Conservation (phyloP, 1,284 basidiomycete genomes). For the Cystobasidium slooffiae region DNA sequence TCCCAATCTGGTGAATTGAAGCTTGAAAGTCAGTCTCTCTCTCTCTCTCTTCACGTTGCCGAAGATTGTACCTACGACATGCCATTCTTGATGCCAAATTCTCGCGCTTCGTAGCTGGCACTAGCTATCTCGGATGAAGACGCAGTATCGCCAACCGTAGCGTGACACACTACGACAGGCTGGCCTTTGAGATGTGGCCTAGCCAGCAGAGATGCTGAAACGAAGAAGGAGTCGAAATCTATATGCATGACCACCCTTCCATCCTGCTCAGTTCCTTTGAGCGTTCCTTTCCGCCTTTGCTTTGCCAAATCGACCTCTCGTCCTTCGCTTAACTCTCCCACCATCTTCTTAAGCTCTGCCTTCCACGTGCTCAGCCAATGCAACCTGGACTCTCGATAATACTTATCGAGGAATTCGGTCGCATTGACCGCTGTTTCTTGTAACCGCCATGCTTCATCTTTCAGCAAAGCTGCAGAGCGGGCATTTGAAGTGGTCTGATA, state of each 20-base stretch:
- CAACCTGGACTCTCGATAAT: constrained; percentile 86
- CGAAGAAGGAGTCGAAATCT: constrained; percentile 98
- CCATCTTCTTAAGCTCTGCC: constrained; percentile 78
- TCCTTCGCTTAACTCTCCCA: constrained; percentile 72
- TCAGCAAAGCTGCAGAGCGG: constrained; percentile 61
- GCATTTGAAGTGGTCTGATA: constrained; percentile 35
- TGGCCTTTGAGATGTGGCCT: constrained; percentile 79
- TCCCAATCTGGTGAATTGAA: constrained; percentile 64
- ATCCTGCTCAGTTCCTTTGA: constrained; percentile 56
- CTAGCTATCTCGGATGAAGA: constrained; percentile 90
- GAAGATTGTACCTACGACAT: constrained; percentile 71
- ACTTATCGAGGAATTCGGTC: constrained; percentile 78
- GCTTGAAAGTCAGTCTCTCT: too few relatives aligned
- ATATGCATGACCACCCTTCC: constrained; percentile 85
- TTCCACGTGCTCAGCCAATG: constrained; percentile 95
- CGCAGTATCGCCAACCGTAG: constrained; percentile 65
- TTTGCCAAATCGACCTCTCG: constrained; percentile 56
- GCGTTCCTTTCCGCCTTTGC: constrained; percentile 63
- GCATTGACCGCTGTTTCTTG: constrained; percentile 80
- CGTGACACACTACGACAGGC: constrained; percentile 92
- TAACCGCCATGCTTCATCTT: constrained; percentile 78
- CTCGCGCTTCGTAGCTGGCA: constrained; percentile 88
- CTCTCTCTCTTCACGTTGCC: too few relatives aligned
- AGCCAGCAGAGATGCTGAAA: constrained; percentile 79
- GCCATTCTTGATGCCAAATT: constrained; percentile 85